A percentile compares a stretch with the other conserved stretches of the same genome.
These are phyloP conservation scores for Diaporthe sp. DNA, from an alignment of 2,329 filamentous ascomycete species.

Conservation along the genomic window DNA sequence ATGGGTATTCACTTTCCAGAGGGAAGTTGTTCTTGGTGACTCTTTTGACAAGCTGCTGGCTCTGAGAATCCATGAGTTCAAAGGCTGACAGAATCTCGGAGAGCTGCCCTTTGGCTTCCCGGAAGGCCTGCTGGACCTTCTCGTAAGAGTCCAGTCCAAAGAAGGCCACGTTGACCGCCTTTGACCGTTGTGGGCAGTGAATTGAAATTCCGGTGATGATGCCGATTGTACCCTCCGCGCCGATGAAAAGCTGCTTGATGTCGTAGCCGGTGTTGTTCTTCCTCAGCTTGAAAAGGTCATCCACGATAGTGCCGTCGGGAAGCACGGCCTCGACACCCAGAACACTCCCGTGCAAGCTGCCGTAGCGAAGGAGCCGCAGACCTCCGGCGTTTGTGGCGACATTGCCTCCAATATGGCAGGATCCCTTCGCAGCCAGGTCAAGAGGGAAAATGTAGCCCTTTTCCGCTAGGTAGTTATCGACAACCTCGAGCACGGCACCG, in stretches of 20 bases:
- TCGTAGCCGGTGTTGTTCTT: constrained; percentile 99
- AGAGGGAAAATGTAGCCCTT: constrained; percentile 92
- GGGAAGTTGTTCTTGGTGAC: constrained; percentile 85
- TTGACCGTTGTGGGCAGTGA: constrained; percentile 87
- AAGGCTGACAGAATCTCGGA: constrained; percentile 97
- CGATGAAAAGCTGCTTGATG: constrained; percentile 96
- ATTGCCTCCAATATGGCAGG: constrained; percentile 96
- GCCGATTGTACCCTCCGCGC: constrained; percentile 93
- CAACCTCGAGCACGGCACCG: constrained; percentile 90
- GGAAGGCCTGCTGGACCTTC: constrained; percentile 87
- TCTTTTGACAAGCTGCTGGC: constrained; percentile 81
- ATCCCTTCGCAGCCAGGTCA: constrained; percentile 97
- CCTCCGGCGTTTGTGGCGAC: constrained; percentile 96
- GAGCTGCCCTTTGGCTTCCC: constrained; percentile 89
- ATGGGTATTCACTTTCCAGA: constrained; percentile 86
- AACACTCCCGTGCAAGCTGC: constrained; percentile 93
- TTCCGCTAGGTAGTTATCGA: constrained; percentile 87
- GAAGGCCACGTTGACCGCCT: constrained; percentile 94
- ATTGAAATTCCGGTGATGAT: constrained; percentile 94
- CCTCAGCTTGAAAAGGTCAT: constrained; percentile 88
- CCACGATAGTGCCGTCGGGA: constrained; percentile 90
- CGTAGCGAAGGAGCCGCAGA: constrained; percentile 89
- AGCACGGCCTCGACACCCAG: constrained; percentile 94
- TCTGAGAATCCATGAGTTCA: constrained; percentile 93
- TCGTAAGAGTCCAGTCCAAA: constrained; percentile 93